Evolutionary conservation across 1,139 yeast species (phyloP).

Genomic region (Suhomyces taliae): DNA sequence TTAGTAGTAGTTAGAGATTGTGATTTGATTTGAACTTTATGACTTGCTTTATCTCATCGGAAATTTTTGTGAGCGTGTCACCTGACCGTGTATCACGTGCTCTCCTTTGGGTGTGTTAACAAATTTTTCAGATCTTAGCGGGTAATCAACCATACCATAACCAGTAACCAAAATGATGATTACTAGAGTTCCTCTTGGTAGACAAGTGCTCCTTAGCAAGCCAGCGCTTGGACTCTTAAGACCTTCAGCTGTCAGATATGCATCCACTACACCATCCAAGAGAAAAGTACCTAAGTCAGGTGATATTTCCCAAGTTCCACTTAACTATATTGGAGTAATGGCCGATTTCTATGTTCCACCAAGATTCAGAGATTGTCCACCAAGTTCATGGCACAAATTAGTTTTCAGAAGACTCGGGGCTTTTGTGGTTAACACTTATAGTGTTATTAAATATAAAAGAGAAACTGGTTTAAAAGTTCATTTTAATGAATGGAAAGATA

Average conservation of each 20-base stretch:
- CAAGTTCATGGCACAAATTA: constrained; percentile 41
- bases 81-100: background rate
- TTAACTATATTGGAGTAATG: constrained; percentile 42
- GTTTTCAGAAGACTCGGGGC: constrained; percentile 47
- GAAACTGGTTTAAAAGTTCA: constrained; percentile 65
- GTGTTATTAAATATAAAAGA: constrained; percentile 62
- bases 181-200: background rate
- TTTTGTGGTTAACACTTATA: constrained; percentile 62
- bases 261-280: constrained; percentile 13
- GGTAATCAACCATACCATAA: background rate
- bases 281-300: constrained; percentile 21
- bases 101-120: background rate
- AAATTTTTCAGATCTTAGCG: constrained; percentile 4
- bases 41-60: constrained; percentile 1
- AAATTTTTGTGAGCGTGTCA: background rate
- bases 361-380: constrained; percentile 28
- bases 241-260: constrained; percentile 7
- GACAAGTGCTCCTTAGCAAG: background rate
- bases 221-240: background rate
- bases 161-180: constrained; percentile 5
- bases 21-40: background rate
- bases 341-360: constrained; percentile 50
- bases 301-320: constrained; percentile 41
- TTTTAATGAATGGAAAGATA: constrained; percentile 70
- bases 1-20: constrained; percentile 1